Base-by-base conservation (phyloP, 2,329 filamentous ascomycete genomes). In the Trichoderma pleuroti region DNA sequence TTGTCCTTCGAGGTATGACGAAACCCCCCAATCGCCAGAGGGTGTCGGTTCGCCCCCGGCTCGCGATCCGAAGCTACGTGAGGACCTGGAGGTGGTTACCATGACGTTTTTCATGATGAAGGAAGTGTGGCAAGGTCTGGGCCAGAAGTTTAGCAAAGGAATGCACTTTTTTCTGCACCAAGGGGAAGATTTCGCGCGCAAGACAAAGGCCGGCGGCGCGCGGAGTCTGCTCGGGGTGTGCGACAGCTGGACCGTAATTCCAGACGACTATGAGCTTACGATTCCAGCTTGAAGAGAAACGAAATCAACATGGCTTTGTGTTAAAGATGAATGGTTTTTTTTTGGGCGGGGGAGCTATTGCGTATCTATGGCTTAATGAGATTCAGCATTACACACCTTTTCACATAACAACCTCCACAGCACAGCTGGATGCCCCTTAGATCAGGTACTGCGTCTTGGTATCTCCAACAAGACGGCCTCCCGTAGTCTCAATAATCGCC, bases 401-500 rank as follows among this genome's bases (percentile, higher is more conserved):
- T 8, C 42, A 49, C 42, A 49, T n/a, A 5, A 49, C 42, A 5
- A 12, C 42, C 46, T 24, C 46, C 14, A 57, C 34, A 52, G 30
- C 34, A 4, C 11, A 14, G 8, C 16, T 16, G n/a, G 1, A 30
- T 10, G 21, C 8, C 8, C 14, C 18, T 11, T 14, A 30, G n/a
- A 72, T 72, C 21, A 54, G 12, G 12, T 68, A 34, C 2, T 28
- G 12, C 2, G 69, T 71, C 34, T 72, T 73, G 39, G 71, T 72
- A n/a, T 75, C 70, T 11, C 75, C 76, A 9, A 75, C 72, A 34
- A 74, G 68, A 26, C 73, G 71, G 14, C 78, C 78, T 4, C 76
- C 75, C 46, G 77, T 73, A 3, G 74, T 75, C 34, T 67, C 73
- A 21, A 81, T 74, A 16, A 78, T 71, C 2, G 75, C 74, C 0